Conservation (phyloP, 2,329 filamentous ascomycete species). For the Cordyceps cateniannulata region DNA sequence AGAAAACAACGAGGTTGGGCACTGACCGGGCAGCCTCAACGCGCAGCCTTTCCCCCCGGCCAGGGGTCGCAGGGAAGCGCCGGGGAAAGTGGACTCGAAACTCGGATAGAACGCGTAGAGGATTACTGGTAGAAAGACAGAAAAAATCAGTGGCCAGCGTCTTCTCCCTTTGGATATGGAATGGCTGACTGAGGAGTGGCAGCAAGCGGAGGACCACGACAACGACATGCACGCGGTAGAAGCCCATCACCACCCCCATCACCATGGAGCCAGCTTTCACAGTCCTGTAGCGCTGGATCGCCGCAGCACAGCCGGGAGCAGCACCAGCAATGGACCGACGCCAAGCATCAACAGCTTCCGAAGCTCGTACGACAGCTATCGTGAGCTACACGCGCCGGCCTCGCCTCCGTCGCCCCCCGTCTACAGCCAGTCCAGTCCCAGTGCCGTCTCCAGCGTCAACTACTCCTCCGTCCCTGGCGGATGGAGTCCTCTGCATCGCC, state of each 20-base stretch:
- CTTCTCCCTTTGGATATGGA: conserved; percentile 10
- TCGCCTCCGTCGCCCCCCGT: not conserved
- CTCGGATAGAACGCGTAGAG: not conserved
- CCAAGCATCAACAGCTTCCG: conserved; percentile 7
- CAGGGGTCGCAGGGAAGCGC: not conserved
- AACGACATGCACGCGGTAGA: conserved; percentile 12
- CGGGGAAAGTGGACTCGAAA: conserved; percentile 1
- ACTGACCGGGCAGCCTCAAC: conserved; percentile 7
- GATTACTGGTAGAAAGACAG: not conserved
- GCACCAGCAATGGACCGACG: conserved; percentile 1
- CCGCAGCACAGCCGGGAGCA: conserved; percentile 8
- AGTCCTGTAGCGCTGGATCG: conserved; percentile 9
- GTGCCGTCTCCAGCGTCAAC: conserved; percentile 10
- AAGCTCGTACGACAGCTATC: conserved; percentile 4
- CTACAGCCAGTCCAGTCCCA: conserved; percentile 13
- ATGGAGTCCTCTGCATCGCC: conserved; percentile 11
- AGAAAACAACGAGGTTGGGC: conserved; percentile 11
- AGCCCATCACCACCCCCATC: not conserved
- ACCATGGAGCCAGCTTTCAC: not conserved
- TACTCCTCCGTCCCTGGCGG: conserved; percentile 7
- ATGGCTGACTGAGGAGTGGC: conserved; percentile 11
- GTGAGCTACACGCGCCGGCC: not conserved
- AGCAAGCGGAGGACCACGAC: conserved; percentile 11
- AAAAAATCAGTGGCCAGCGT: not conserved
- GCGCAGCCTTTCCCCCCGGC: not conserved